These are phyloP conservation scores for Teratosphaeria gauchensis DNA, from an alignment of 2,329 filamentous ascomycete species.

Conservation along the genomic window DNA sequence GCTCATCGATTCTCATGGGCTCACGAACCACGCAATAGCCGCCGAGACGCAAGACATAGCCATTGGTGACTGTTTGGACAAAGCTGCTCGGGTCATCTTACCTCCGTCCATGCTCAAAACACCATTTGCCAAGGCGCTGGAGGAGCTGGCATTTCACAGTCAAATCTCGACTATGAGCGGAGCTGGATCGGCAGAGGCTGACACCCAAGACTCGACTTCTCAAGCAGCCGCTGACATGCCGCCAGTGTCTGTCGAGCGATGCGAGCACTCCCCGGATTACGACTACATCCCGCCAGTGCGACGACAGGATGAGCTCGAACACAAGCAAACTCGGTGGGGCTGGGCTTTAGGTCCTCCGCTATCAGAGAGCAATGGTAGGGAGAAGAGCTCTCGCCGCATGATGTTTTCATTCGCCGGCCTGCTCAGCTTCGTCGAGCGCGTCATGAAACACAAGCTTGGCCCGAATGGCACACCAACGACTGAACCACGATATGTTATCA, in stretches of 20 bases:
- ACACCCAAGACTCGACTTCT: background rate
- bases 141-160: constrained; percentile 61
- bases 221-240: background rate
- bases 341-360: constrained; percentile 66
- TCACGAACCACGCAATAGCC: constrained; percentile 63
- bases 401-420: constrained; percentile 68
- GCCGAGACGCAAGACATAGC: constrained; percentile 70
- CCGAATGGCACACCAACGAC: constrained; percentile 17
- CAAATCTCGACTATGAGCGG: background rate
- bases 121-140: constrained; percentile 73
- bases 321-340: constrained; percentile 40
- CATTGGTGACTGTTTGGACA: constrained; percentile 85
- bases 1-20: constrained; percentile 61
- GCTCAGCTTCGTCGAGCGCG: constrained; percentile 52
- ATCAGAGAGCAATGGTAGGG: constrained; percentile 37
- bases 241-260: background rate
- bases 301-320: constrained; percentile 49
- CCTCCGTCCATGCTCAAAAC: constrained; percentile 48
- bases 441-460: constrained; percentile 31
- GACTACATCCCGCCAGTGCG: constrained; percentile 51
- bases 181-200: background rate
- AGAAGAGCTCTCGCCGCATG: constrained; percentile 37
- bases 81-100: constrained; percentile 67
- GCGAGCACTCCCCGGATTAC: constrained; percentile 34
- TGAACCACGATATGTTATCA: constrained; percentile 8